Evolutionary conservation across 768 basidiomycete species (phyloP), one percentile per base, ranked within the genome.

Genomic region (Collybia mongolica): DNA sequence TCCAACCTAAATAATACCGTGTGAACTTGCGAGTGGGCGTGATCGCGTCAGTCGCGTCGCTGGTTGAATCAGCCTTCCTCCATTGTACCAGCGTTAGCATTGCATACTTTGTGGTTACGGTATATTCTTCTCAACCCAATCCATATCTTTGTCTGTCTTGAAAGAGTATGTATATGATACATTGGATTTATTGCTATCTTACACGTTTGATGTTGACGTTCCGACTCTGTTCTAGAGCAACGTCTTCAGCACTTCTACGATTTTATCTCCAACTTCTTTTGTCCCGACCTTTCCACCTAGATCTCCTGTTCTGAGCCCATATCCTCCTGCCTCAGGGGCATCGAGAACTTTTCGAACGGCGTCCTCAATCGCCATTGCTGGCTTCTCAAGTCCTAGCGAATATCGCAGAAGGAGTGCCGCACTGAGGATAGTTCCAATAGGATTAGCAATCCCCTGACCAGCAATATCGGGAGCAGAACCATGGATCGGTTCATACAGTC

Each of bases 401-500:
- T 98, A 99, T 39, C 95, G 84, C 45, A 97, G 76, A 53, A 97
- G 84, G 85, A 97, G 83, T 12, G 94, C 94, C 15, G 88, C 89
- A 46, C 92, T 94, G 51, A 97, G 87, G 65, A 97, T 96, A 14
- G 94, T 95, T 46, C 94, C 94, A 60, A 97, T 83, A 29, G 94
- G 94, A 65, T 97, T 97, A 57, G 94, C 94, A 60, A 95, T 92
- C 15, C 90, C 89, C 66, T 90, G 75, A 1, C 92, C 93, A n/a
- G 94, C 91, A 54, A 97, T 97, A 63, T 96, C 94, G 45, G 94
- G 94, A 1, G 94, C 94, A 38, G 92, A 93, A 44, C 92, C 92
- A 62, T 96, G 93, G 56, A 97, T 97, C 44, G 97, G 97, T 71
- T 99, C 97, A 75, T 99, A 99, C 38, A 99, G 73, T 37, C 97